Percentiles rank a stretch among this genome's conserved stretches.
Evolutionary conservation across 148 eudicot genomes (phyloP).

Genomic region (Rhododendron williamsianum): DNA sequence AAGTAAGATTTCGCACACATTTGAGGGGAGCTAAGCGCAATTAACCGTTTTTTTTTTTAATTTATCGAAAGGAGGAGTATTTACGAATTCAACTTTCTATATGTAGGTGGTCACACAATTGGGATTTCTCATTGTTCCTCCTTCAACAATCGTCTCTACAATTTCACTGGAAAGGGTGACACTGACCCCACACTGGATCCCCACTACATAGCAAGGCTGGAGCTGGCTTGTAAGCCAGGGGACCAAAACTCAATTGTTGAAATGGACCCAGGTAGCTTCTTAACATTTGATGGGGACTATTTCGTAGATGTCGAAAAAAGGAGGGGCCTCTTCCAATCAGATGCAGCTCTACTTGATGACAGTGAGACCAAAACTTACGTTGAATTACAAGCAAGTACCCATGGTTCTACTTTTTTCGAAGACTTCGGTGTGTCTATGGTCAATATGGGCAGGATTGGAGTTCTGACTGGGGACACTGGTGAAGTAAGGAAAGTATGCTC

Average conservation of each 20-base stretch:
- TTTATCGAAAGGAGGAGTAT: not conserved
- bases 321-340: not conserved
- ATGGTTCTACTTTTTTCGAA: conserved; percentile 10
- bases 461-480: not conserved
- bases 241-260: not conserved
- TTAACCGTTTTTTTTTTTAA: not conserved
- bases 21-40: not conserved
- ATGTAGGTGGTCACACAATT: conserved; percentile 12
- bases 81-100: not conserved
- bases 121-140: conserved; percentile 16
- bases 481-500: not conserved
- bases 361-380: conserved; percentile 18
- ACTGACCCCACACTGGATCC: not conserved
- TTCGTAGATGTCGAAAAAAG: not conserved
- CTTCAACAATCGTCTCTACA: conserved; percentile 9
- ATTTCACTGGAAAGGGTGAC: conserved; percentile 9
- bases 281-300: not conserved
- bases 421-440: conserved; percentile 6
- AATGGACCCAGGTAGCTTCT: not conserved
- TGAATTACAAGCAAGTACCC: conserved; percentile 8
- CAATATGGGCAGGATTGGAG: not conserved
- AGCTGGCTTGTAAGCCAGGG: not conserved
- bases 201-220: not conserved
- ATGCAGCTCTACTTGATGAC: conserved; percentile 11
- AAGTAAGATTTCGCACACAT: not conserved